Evolutionary conservation across 2,329 filamentous ascomycete genomes (phyloP), one percentile per base, ranked within the genome.

Genomic region (Pestalotiopsis sp.): DNA sequence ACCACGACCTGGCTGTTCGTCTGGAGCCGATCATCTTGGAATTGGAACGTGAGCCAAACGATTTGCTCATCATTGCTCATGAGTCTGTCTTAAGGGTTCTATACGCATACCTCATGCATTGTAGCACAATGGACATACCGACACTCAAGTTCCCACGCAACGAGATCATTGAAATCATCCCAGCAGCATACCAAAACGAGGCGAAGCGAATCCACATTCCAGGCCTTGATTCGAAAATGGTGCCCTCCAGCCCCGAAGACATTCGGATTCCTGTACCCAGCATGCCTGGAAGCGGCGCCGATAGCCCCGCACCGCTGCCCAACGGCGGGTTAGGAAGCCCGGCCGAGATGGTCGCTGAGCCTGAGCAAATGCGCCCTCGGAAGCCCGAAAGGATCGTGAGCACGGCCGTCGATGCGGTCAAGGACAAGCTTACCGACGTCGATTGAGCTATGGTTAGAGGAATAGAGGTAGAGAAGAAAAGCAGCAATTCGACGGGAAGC

Each of bases 91-190:
- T 99, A 60, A 92, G 96, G 57, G 96, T 99, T 26, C 86, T 99
- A 3, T 99, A 99, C 77, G 94, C 94, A 26, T 99, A 99, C 80
- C 85, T 99, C 52, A 99, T 99, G 96, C 96, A 97, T 73, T 98
- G 96, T 81, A 96, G 95, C 77, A 94, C 97, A 9, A 92, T 92
- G 79, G 94, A 97, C 76, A 99, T 99, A 70, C 96, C 96, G 3
- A 92, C 91, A 73, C 88, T 99, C 70, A 92, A 94, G 72, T 99
- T 99, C 75, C 96, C 96, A 3, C 92, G 96, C 57, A 92, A 99
- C 77, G 94, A 99, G 78, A 98, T 99, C 76, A 97, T 99, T 73
- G 96, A 99, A 84, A 98, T 99, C 77, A 97, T 98, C 68, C 97
- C 96, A 3, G 94, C 95, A 20, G 95, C 94, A 39, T 99, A 99